These are phyloP conservation scores for Paracamarosporium sp. DNA, from an alignment of 2,329 filamentous ascomycete genomes.

Conservation along the genomic window DNA sequence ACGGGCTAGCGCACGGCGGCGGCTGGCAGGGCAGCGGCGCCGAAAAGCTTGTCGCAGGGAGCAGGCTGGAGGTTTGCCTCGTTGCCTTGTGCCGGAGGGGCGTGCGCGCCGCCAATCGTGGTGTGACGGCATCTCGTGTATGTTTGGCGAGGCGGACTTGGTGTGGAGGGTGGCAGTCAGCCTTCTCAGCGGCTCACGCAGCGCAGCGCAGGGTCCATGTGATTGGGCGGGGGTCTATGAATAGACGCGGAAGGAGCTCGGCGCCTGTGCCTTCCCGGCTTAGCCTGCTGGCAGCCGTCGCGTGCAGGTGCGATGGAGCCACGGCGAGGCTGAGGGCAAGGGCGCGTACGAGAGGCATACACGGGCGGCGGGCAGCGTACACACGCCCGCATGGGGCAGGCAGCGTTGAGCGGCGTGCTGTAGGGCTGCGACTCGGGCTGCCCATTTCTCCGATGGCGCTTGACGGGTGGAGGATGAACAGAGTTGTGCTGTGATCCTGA, in stretches of 20 bases:
- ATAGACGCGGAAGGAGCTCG: slow-evolving; percentile 14
- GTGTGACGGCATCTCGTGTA: slow-evolving; percentile 4
- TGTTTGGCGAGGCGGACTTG: slow-evolving; percentile 18
- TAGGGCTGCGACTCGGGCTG: slow-evolving; percentile 5
- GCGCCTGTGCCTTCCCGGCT: slow-evolving; percentile 14
- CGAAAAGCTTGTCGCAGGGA: neutral
- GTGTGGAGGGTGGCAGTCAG: slow-evolving; percentile 10
- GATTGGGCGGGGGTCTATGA: slow-evolving; percentile 10
- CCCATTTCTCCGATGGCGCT: slow-evolving; percentile 5
- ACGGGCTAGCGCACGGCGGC: neutral
- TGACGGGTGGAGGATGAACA: slow-evolving; percentile 13
- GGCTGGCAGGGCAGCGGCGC: neutral
- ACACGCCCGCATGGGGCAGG: too few species aligned
- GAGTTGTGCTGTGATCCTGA: slow-evolving; percentile 10
- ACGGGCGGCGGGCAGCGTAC: neutral
- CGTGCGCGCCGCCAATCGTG: neutral
- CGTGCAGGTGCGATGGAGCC: neutral
- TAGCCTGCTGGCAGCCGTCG: neutral
- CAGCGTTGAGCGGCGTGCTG: neutral
- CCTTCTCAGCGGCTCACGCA: slow-evolving; percentile 16
- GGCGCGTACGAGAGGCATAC: slow-evolving; percentile 16
- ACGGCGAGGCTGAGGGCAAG: slow-evolving; percentile 13
- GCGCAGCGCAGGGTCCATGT: slow-evolving; percentile 10
- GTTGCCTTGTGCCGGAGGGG: slow-evolving; percentile 4
- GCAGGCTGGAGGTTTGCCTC: slow-evolving; percentile 2